Evolutionary conservation across 805 yeast genomes (phyloP).

Genomic region (Candida orba): DNA sequence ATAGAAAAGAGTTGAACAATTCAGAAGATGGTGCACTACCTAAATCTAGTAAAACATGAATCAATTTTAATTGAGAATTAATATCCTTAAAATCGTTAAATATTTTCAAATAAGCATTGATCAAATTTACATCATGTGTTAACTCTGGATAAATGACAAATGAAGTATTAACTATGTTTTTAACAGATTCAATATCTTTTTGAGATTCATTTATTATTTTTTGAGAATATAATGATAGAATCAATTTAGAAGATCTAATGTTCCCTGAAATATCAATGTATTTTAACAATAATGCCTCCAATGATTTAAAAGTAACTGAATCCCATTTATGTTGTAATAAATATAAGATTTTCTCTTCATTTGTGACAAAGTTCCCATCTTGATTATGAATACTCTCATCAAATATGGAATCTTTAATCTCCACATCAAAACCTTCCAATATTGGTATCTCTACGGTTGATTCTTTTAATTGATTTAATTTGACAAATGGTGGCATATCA

Average conservation of each 20-base stretch:
- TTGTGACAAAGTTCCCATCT: slow-evolving; percentile 1
- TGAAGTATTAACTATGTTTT: not conserved
- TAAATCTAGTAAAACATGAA: not conserved
- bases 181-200: not conserved
- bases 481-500: not conserved
- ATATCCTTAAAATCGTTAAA: not conserved
- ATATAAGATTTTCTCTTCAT: slow-evolving; percentile 7
- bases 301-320: not conserved
- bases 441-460: not conserved
- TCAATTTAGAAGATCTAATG: not conserved
- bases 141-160: not conserved
- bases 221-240: not conserved
- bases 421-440: not conserved
- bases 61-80: not conserved
- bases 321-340: slow-evolving; percentile 1
- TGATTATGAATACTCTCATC: not conserved
- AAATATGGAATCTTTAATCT: not conserved
- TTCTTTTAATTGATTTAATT: not conserved
- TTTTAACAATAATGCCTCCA: not conserved
- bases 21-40: slow-evolving; percentile 1
- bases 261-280: slow-evolving; percentile 1
- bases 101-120: not conserved
- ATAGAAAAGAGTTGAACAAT: not conserved
- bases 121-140: not conserved
- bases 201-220: not conserved